A percentile compares a stretch with the other conserved stretches of the same genome.
Evolutionary conservation across 108 stramenopile genomes (phyloP).

Genomic region (Nitzschia sp.): DNA sequence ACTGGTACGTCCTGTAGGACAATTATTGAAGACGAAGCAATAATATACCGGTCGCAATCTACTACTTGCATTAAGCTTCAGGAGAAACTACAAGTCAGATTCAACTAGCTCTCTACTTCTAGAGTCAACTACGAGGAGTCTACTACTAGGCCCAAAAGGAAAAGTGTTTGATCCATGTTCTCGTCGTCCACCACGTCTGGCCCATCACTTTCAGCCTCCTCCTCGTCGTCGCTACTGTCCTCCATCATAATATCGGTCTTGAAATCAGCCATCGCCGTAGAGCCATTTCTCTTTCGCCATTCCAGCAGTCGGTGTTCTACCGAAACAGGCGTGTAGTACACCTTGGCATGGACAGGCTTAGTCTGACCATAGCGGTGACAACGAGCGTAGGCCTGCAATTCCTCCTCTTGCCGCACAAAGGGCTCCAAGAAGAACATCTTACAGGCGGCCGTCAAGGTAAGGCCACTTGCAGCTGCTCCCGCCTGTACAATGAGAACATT

Average conservation of each 20-base stretch:
- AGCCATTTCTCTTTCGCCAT: constrained; percentile 40
- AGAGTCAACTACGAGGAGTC: no score
- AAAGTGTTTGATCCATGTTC: not conserved
- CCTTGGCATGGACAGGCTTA: constrained; percentile 38
- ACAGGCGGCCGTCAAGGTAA: constrained; percentile 64
- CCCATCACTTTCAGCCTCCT: not conserved
- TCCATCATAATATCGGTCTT: not conserved
- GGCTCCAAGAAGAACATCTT: constrained; percentile 77
- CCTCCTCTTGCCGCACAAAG: constrained; percentile 55
- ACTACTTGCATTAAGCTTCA: no score
- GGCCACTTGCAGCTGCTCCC: constrained; percentile 62
- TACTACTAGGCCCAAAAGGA: not conserved
- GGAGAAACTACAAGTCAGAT: no score
- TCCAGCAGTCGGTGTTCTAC: constrained; percentile 58
- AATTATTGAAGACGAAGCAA: no score
- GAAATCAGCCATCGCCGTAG: not conserved
- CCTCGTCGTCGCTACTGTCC: constrained; percentile 12
- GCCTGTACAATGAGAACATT: constrained; percentile 51
- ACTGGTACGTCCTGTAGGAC: no score
- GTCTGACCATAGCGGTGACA: constrained; percentile 44
- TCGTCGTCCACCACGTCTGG: not conserved
- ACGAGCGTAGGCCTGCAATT: constrained; percentile 55
- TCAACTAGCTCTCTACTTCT: no score
- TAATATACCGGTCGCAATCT: no score
- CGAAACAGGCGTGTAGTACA: constrained; percentile 55